phyloP scores from a whole-genome alignment of 495 filamentous ascomycete species.

The Penicillium samsonianum region DNA sequence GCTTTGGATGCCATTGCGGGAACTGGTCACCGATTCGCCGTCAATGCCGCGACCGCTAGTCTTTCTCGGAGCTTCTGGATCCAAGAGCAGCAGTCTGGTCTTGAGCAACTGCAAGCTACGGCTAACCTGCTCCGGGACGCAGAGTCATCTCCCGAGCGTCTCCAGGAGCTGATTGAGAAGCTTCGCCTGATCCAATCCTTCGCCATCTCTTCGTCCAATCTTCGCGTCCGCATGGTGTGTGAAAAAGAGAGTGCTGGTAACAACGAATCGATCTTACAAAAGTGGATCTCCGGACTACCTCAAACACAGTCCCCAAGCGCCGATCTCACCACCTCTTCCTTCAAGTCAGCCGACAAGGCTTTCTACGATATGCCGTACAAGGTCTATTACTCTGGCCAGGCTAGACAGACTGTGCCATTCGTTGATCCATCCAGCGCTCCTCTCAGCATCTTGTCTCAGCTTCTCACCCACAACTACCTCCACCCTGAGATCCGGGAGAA shows the following conservation, averaged over 20 bases:
- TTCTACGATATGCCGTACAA: conserved; percentile 97
- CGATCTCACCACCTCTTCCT: conserved; percentile 31
- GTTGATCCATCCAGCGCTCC: conserved; percentile 70
- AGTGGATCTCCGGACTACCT: conserved; percentile 66
- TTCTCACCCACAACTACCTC: conserved; percentile 95
- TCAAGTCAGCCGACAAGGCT: conserved; percentile 57
- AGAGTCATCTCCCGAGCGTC: conserved; percentile 55
- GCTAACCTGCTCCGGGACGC: conserved; percentile 61
- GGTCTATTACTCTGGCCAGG: conserved; percentile 86
- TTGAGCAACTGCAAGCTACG: conserved; percentile 87
- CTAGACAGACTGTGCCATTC: conserved; percentile 84
- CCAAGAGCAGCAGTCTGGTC: conserved; percentile 77
- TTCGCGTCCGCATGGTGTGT: conserved; percentile 87
- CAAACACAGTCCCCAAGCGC: conserved; percentile 40
- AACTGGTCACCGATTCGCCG: conserved; percentile 82
- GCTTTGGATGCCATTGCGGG: conserved; percentile 89
- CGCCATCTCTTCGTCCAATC: conserved; percentile 58
- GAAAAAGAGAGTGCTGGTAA: conserved; percentile 63
- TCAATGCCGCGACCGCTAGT: conserved; percentile 76
- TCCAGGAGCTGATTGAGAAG: conserved; percentile 77
- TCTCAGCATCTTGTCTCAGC: conserved; percentile 84
- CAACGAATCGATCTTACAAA: conserved; percentile 73
- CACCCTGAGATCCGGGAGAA: conserved; percentile 99
- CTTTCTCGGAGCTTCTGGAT: conserved; percentile 69
- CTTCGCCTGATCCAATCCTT: conserved; percentile 83